Evolutionary conservation across 306 rosid species (phyloP), one percentile per base, ranked within the genome.

Genomic region (Cicer judaicum): DNA sequence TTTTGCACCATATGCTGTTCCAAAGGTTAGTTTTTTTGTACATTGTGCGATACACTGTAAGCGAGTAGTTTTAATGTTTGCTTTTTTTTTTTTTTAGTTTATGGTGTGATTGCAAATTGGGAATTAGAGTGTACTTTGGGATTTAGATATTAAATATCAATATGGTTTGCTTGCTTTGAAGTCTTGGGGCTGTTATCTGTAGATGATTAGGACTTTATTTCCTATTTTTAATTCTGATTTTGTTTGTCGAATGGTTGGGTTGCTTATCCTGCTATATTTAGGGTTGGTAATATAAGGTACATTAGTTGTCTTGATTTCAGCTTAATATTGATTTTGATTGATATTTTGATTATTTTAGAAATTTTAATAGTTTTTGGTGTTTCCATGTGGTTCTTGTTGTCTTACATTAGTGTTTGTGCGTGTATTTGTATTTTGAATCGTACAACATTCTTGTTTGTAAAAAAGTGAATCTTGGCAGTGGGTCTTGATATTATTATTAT

Each of bases 1-100:
- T 66, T 88, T 74, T 81, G 98, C 92, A 8, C 93, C 97, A 24
- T 91, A 78, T 86, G 92, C 90, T 77, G 82, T 88, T 78, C 97
- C 96, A n/a, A 93, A 91, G 98, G 98, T 93, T 84, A 66, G 92
- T 67, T 63, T 77, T 34, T 64, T 48, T 18, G 52, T 76, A 68
- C 64, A 62, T 72, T 67, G 7, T 60, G 39, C 21, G 36, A 42
- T 70, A 53, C 41, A 59, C 43, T 16, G 12, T 43, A 16, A 7
- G 16, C 1, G 16, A 52, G 70, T 66, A 18, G 19, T 24, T 2
- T 48, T 73, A 34, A 29, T 66, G 65, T 24, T 64, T 46, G 4
- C 13, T 18, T 72, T 29, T 29, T 29, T 29, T 29, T 3, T 29
- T 29, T 65, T 63, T 15, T 38, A 42, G 56, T 18, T 75, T 52